Percentiles rank a stretch among this genome's conserved stretches.
Conservation (phyloP, 2,329 filamentous ascomycete species). For the Lecanoromycetidae sp. region DNA sequence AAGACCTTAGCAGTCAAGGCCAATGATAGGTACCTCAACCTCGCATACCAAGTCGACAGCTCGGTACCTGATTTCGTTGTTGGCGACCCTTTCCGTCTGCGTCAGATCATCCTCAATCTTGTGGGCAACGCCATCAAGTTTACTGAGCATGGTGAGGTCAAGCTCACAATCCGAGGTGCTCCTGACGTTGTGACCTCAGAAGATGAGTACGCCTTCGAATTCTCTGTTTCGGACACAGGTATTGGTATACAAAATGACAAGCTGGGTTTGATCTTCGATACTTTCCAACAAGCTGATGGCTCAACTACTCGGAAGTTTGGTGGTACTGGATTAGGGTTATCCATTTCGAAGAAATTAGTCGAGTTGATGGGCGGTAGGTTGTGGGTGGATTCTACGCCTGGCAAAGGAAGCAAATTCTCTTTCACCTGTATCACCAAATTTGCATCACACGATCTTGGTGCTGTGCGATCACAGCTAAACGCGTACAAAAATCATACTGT, state of each 20-base stretch:
- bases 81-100: conserved; percentile 88
- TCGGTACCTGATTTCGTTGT: conserved; percentile 91
- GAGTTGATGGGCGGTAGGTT: conserved; percentile 94
- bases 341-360: conserved; percentile 88
- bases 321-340: conserved; percentile 83
- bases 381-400: conserved; percentile 88
- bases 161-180: conserved; percentile 72
- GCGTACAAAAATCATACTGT: conserved; percentile 91
- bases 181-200: conserved; percentile 51
- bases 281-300: conserved; percentile 95
- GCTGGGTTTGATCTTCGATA: conserved; percentile 94
- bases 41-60: conserved; percentile 87
- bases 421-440: conserved; percentile 89
- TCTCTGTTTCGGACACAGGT: conserved; percentile 88
- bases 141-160: conserved; percentile 91
- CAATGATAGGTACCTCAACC: conserved; percentile 85
- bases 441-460: conserved; percentile 63
- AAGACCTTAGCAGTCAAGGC: conserved; percentile 96
- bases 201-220: conserved; percentile 86
- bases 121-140: conserved; percentile 99
- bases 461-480: conserved; percentile 70
- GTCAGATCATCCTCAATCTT: conserved; percentile 93
- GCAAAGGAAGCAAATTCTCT: conserved; percentile 86
- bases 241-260: conserved; percentile 95
- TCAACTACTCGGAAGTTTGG: conserved; percentile 94